Evolutionary conservation across 805 yeast genomes (phyloP), one percentile per base, ranked within the genome.

Genomic region (Phaffomyces opuntiae): DNA sequence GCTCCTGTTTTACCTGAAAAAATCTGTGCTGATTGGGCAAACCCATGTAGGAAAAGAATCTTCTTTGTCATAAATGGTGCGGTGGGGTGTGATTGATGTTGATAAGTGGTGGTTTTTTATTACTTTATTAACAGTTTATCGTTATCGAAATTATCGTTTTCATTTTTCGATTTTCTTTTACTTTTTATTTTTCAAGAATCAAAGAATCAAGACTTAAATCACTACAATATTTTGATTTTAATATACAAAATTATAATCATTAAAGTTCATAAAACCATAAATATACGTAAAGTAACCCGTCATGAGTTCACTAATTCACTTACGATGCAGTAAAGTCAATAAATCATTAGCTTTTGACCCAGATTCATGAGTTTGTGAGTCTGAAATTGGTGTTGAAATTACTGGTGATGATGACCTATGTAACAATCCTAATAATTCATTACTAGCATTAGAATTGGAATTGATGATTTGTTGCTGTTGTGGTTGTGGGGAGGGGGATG

Each of bases 1-100:
- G 91, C 97, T 7, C 95, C 84, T 0, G 96, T 81, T 62, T 91
- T 91, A 39, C 83, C 82, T 21, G 87, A 80, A 65, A 88, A 90
- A 2, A 83, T 73, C 25, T 79, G 69, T 5, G 95, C 87, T 36
- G 83, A 82, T 67, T 91, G 96, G 1, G 88, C 85, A 63, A 77
- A 88, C 0, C 99, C 99, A 57, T 91, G 99, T 11, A 91, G 70
- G 69, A 91, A 88, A 13, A 91, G 70, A 27, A 91, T 73, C 53
- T 81, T 81, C 46, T 59, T 64, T 4, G 52, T 25, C 59, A 53
- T 54, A 2, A 14, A 34, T 33, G 21, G 9, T 33, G 36, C 3
- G 17, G 11, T 16, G 17, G 17, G 4, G 21, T 5, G 17, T 7
- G 21, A 7, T 16, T 17, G 12, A 4, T 32, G 35, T 14, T 32